These are phyloP conservation scores for Amanita fuliginea DNA, from an alignment of 768 basidiomycete species.

Conservation along the genomic window DNA sequence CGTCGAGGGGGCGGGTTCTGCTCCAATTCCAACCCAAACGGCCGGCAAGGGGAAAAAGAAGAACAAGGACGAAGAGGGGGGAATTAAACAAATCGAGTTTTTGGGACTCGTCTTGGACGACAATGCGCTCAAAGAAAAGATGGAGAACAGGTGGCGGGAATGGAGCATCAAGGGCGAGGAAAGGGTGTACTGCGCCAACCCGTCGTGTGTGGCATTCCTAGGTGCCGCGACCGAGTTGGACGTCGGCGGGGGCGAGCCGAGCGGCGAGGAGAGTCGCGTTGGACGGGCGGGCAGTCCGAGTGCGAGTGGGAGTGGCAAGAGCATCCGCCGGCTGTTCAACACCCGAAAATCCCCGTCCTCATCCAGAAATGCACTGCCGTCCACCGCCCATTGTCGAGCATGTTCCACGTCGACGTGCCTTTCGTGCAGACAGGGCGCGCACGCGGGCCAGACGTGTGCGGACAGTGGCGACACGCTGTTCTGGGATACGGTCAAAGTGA, in stretches of 20 bases:
- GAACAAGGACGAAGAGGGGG: neutral
- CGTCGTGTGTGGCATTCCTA: slow-evolving; percentile 17
- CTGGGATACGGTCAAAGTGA: neutral
- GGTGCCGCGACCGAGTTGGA: neutral
- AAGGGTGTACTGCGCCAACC: slow-evolving; percentile 15
- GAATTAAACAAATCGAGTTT: neutral
- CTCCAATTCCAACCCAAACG: no score
- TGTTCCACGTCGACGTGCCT: neutral
- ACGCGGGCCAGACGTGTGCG: slow-evolving; percentile 1
- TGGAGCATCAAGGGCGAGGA: neutral
- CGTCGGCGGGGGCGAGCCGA: slow-evolving; percentile 2
- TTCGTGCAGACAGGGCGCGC: neutral
- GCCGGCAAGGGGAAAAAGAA: no score
- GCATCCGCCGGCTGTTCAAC: slow-evolving; percentile 4
- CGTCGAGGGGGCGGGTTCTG: neutral
- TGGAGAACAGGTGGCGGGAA: slow-evolving; percentile 1
- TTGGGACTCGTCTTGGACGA: neutral
- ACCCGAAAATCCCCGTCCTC: neutral
- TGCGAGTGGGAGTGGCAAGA: neutral
- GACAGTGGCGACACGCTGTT: neutral
- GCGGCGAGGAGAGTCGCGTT: neutral
- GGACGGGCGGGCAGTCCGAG: neutral
- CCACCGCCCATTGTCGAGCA: slow-evolving; percentile 20
- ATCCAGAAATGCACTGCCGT: neutral
- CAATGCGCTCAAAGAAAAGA: neutral